Evolutionary conservation across 176 grass and related monocot genomes (phyloP), one percentile per base, ranked within the genome.

Genomic region (Ensete ventricosum): DNA sequence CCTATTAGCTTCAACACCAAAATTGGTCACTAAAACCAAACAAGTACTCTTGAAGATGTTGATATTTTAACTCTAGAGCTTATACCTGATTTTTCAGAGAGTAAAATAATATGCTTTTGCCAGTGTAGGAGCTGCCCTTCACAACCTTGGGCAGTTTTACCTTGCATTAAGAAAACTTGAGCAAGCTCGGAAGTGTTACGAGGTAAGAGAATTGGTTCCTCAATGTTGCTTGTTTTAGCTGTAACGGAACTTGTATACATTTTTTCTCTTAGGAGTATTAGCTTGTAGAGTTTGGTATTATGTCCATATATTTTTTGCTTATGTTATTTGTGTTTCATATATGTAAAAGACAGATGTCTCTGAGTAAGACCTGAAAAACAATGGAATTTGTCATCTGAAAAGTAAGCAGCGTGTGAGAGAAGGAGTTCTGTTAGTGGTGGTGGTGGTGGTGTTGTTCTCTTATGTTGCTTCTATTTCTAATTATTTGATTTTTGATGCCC

Each of bases 51-150:
- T 34, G 13, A 13, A 67, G 25, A 34, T 14, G 10, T 14, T 14
- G 48, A 69, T 50, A 17, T 48, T 19, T 16, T 21, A 22, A 21
- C 7, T 54, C 14, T 74, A 19, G 29, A 23, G 17, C 3, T 34
- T 68, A 4, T 24, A 11, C 11, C 22, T 14, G 22, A 53, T 19
- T 17, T 53, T 24, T 34, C 16, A 3, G 22, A 27, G 14, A 22
- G 2, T 68, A 25, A 66, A 66, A 83, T 64, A 52, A 67, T 62
- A 63, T 82, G 34, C 20, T 67, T 83, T 75, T 82, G 81, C 27
- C 82, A 98, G 94, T 48, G 86, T 98, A 64, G 94, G 84, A 60
- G 83, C 82, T 67, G 84, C 86, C 80, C 81, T 93, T 77, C 94
- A 76, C 84, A 98, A 76, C 82, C 84, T 98, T 73, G 94, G 94